Percentiles rank a stretch among this genome's conserved stretches.
phyloP scores from a whole-genome alignment of 2,329 filamentous ascomycete species.

The Chaetomiaceae sp. region DNA sequence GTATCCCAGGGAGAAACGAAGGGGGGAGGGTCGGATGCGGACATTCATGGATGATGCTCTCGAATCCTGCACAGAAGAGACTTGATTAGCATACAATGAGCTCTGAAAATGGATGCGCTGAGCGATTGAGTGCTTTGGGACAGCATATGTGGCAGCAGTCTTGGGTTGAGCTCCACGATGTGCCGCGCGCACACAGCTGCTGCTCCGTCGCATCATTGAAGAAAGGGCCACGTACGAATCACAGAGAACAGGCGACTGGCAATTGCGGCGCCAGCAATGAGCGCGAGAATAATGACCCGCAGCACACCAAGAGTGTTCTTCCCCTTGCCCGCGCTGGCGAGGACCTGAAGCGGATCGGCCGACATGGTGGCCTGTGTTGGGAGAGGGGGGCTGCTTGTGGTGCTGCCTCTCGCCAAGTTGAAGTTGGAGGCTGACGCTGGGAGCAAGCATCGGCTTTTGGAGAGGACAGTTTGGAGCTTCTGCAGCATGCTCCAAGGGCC shows the following conservation, averaged over 20 bases:
- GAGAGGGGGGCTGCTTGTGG: constrained; percentile 19
- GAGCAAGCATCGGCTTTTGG: constrained; percentile 16
- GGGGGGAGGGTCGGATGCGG: constrained; percentile 40
- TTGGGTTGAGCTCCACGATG: constrained; percentile 7
- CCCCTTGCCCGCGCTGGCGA: constrained; percentile 74
- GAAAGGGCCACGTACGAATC: constrained; percentile 65
- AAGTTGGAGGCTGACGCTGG: constrained; percentile 21
- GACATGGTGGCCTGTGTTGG: constrained; percentile 28
- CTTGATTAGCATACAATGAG: constrained; percentile 31
- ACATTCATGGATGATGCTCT: constrained; percentile 99
- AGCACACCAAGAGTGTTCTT: constrained; percentile 80
- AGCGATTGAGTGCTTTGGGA: not conserved
- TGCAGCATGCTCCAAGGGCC: constrained; percentile 22
- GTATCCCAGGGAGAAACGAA: constrained; percentile 4
- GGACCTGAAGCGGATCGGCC: constrained; percentile 27
- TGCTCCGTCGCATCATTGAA: not conserved
- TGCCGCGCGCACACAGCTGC: too few relatives aligned
- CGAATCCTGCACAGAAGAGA: constrained; percentile 62
- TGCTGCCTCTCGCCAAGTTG: constrained; percentile 26
- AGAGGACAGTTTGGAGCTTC: constrained; percentile 33
- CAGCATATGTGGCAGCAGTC: not conserved
- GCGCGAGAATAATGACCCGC: constrained; percentile 80
- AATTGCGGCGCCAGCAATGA: constrained; percentile 88
- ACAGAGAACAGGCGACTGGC: constrained; percentile 96
- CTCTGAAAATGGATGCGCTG: not conserved